phyloP scores from a whole-genome alignment of 176 grass and related monocot species.

The Raddia distichophylla region DNA sequence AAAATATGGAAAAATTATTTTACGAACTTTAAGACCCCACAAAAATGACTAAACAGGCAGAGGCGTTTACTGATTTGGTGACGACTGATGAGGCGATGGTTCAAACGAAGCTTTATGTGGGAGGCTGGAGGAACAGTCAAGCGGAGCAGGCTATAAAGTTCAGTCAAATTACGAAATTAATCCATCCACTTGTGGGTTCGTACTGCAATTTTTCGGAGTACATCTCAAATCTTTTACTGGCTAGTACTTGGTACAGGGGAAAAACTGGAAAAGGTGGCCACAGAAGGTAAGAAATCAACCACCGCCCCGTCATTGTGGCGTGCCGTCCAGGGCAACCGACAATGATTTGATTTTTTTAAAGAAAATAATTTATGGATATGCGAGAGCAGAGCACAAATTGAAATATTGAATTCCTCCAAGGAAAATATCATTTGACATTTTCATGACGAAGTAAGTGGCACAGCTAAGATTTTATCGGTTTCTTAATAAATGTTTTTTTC shows the following conservation, averaged over 20 bases:
- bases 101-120: background rate
- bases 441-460: background rate
- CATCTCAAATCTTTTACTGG: background rate
- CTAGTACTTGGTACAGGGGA: background rate
- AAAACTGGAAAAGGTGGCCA: background rate
- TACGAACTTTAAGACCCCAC: no score
- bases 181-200: background rate
- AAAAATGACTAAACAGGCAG: background rate
- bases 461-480: background rate
- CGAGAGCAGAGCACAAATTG: conserved; percentile 28
- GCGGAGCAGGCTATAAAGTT: background rate
- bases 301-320: conserved; percentile 13
- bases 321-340: conserved; percentile 37
- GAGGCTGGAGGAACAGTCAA: background rate
- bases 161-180: background rate
- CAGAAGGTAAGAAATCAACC: conserved; percentile 41
- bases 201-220: background rate
- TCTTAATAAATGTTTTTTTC: background rate
- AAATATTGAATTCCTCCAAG: conserved; percentile 4
- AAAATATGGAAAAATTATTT: no score
- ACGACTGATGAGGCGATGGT: background rate
- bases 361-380: background rate
- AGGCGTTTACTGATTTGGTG: no score
- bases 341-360: background rate
- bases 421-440: conserved; percentile 15